Conservation (phyloP, 805 yeast species). For the Kregervanrija delftensis region DNA sequence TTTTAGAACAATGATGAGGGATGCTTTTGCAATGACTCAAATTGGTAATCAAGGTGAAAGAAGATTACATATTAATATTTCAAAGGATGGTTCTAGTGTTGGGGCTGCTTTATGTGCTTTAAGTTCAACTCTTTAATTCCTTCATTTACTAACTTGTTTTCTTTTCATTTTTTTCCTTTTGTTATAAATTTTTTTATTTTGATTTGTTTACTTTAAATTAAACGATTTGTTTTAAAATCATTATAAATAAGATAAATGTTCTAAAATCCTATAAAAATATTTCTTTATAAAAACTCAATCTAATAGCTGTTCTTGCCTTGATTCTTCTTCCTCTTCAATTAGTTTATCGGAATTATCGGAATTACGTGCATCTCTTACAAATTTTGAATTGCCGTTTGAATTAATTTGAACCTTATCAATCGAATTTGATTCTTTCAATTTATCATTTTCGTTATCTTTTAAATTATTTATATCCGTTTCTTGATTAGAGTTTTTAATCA, state of each 20-base stretch:
- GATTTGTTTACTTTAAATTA: neutral
- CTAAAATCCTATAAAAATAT: too few relatives aligned
- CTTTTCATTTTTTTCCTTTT: neutral
- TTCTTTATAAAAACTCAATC: too few relatives aligned
- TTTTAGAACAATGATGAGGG: conserved; percentile 71
- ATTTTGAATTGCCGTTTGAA: neutral
- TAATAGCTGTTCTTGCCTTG: too few relatives aligned
- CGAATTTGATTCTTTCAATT: neutral
- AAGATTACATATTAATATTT: conserved; percentile 68
- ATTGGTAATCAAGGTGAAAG: conserved; percentile 72
- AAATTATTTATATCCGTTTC: too few relatives aligned
- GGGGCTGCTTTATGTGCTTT: conserved; percentile 94
- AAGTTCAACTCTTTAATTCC: conserved; percentile 6
- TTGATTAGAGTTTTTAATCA: conserved; percentile 1
- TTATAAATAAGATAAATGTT: too few relatives aligned
- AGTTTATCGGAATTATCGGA: too few relatives aligned
- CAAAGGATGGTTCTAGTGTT: conserved; percentile 94
- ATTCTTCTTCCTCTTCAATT: too few relatives aligned
- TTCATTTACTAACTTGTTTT: neutral
- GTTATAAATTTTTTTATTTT: neutral
- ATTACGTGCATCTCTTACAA: too few relatives aligned
- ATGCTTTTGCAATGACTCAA: conserved; percentile 64
- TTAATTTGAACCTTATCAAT: neutral
- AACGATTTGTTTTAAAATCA: neutral
- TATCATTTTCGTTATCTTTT: too few relatives aligned